Evolutionary conservation across 2,329 filamentous ascomycete species (phyloP), one percentile per base, ranked within the genome.

Genomic region (Penicillium brevicompactum): DNA sequence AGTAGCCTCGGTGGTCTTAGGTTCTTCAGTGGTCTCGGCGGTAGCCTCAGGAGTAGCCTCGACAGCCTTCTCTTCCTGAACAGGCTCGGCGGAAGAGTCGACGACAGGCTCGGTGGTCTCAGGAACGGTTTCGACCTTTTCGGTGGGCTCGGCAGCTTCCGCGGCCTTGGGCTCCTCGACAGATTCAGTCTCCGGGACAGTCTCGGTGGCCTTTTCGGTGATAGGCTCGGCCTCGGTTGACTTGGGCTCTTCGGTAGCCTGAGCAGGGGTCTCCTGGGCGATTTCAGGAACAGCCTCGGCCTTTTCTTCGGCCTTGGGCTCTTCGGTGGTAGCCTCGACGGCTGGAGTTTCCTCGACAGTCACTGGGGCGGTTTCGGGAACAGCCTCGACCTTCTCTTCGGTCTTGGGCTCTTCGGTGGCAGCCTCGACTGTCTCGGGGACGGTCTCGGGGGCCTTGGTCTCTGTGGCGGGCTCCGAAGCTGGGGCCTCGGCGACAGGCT

Each of bases 321-420:
- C 24, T 7, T 27, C 24, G 5, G 3, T 7, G 24, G 24, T 7
- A 27, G 24, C 24, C 24, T 27, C 24, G 24, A 27, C 24, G 24
- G n/a, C n/a, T n/a, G 34, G 13, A 3, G 34, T n/a, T 13, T 37
- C 34, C 31, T 47, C 32, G 14, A 13, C 32, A 8, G n/a, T n/a
- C n/a, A n/a, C n/a, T n/a, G n/a, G 52, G 4, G 37, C 11, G 30
- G 14, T 2, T 37, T 37, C 34, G 6, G 34, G 11, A 14, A 14
- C n/a, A 13, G 34, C 34, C 34, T 37, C 48, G 18, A 27, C 8
- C 40, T 57, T 41, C 21, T 49, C 24, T 2, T 44, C 16, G 22
- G 44, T 14, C 18, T 50, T 48, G 38, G 54, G 34, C 46, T 64
- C 57, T 24, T 60, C 27, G n/a, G 18, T 14, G 22, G 49, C 11